Conservation (phyloP, 345 rosid genomes). For the Eucalyptus grandis region DNA sequence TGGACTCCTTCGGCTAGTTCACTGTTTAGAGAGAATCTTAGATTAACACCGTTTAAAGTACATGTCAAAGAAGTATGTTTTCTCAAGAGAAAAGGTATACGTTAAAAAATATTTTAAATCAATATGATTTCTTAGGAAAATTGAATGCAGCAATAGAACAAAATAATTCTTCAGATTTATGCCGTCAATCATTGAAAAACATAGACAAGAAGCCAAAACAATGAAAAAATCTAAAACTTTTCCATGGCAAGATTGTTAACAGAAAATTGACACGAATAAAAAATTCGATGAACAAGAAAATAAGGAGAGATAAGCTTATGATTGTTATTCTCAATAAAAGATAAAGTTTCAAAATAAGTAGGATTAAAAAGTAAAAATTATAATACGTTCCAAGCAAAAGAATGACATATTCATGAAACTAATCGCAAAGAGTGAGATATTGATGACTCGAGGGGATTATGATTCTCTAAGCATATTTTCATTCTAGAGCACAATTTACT, state of each 20-base stretch:
- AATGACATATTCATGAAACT: not conserved
- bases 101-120: not conserved
- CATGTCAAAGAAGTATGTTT: not conserved
- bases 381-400: accelerated
- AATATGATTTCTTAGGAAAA: accelerated
- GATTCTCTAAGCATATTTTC: too few relatives aligned
- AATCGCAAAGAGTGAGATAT: not conserved
- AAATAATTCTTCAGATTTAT: not conserved
- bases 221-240: not conserved
- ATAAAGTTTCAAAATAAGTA: not conserved
- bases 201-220: not conserved
- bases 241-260: not conserved
- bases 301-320: not conserved
- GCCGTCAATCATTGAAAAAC: not conserved
- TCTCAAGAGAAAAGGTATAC: not conserved
- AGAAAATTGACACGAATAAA: not conserved
- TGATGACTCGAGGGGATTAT: too few relatives aligned
- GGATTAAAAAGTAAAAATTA: not conserved
- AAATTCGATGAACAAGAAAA: accelerated
- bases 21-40: not conserved
- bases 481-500: not conserved
- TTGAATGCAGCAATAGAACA: not conserved
- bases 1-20: not conserved
- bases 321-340: not conserved
- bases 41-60: not conserved